Evolutionary conservation across 208 protist genomes (phyloP), one percentile per base, ranked within the genome.

Genomic region (Acanthamoeba divionensis): DNA sequence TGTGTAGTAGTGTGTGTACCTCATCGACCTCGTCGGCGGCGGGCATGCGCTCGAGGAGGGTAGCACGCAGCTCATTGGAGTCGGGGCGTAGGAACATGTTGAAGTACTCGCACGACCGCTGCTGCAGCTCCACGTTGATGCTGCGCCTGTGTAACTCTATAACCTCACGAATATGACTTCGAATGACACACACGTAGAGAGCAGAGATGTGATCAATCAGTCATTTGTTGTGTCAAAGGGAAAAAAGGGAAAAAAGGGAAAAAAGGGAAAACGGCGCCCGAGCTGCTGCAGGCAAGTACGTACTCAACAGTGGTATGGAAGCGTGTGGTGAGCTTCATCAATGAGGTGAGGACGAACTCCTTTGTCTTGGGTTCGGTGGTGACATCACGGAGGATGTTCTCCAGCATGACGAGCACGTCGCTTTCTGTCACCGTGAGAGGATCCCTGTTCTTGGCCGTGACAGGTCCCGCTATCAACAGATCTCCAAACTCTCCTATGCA

Each of bases 401-500:
- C 90, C 18, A 96, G 63, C n/a, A 96, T 62, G 18, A 92, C 86
- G 21, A 97, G 50, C 0, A 96, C 93, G 8, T 94, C 54, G 21
- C 38, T 45, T 36, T 95, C 94, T 33, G 44, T 45, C 0, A 90
- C 90, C 47, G 67, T n/a, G 9, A 93, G 69, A 31, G 87, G 66
- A 4, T 92, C 91, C 15, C 91, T 48, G 21, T 91, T 83, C 6
- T 93, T 80, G 36, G 57, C 82, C 50, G 89, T 60, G 33, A 80
- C 82, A 29, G 80, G 90, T 26, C 87, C 92, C 0, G 67, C 33
- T 3, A 97, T 89, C 1, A 99, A 94, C 13, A 97, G 48, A 73
- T 98, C 96, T 8, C 96, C 95, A 92, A 97, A 99, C 94, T 99
- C 98, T 71, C 98, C 98, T 60, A 99, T 95, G 91, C 93, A 96